These are phyloP conservation scores for Phialophora macrospora DNA, from an alignment of 2,329 filamentous ascomycete genomes.

Conservation along the genomic window DNA sequence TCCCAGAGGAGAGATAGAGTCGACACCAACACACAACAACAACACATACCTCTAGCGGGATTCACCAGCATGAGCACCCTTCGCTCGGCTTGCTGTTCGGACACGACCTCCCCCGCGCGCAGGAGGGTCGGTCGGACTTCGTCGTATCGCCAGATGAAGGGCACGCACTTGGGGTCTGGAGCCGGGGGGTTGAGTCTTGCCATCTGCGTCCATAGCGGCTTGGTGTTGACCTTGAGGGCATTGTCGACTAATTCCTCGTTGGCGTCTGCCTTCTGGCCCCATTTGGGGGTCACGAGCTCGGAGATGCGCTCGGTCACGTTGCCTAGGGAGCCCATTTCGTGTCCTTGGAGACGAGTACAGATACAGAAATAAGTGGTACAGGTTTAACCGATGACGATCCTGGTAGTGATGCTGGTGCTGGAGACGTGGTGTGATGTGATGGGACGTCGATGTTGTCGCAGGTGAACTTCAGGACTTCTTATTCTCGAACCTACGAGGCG, in stretches of 20 bases:
- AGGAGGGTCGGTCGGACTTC: constrained; percentile 46
- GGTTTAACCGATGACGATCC: neutral
- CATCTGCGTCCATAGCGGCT: constrained; percentile 60
- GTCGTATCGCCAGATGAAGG: constrained; percentile 45
- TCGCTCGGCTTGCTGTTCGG: constrained; percentile 47
- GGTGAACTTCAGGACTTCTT: neutral
- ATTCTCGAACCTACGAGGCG: neutral
- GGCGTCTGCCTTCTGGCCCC: constrained; percentile 21
- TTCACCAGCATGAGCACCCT: constrained; percentile 52
- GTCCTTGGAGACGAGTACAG: neutral
- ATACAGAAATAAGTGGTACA: neutral
- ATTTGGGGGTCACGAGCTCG: constrained; percentile 12
- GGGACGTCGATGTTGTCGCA: neutral
- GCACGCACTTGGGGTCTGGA: constrained; percentile 33
- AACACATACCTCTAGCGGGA: constrained; percentile 44
- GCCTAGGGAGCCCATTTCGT: constrained; percentile 20
- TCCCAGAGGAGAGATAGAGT: too few relatives aligned
- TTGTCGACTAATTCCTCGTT: constrained; percentile 26
- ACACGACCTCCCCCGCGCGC: constrained; percentile 46
- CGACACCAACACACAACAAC: too few relatives aligned
- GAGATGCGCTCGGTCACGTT: constrained; percentile 24
- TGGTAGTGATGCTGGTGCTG: neutral
- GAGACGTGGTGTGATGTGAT: neutral
- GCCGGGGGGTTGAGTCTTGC: constrained; percentile 43
- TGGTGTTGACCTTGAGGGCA: constrained; percentile 35